Conservation (phyloP, 306 rosid species). For the Comarum palustre region DNA sequence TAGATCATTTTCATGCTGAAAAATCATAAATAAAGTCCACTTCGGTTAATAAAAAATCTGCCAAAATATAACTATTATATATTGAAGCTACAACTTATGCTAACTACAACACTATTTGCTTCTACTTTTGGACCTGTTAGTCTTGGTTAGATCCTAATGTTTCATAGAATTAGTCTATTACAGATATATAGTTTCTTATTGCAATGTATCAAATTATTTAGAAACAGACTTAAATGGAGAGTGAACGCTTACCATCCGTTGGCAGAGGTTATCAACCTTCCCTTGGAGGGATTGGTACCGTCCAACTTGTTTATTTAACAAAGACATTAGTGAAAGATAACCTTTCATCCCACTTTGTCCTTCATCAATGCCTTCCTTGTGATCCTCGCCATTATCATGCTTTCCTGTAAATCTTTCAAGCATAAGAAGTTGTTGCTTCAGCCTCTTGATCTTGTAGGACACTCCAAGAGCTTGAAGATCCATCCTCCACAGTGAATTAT, state of each 20-base stretch:
- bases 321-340: conserved; percentile 46
- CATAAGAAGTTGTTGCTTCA: conserved; percentile 80
- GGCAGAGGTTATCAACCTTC: conserved; percentile 73
- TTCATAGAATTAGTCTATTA: background rate
- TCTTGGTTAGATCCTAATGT: background rate
- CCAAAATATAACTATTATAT: background rate
- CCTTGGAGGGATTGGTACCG: conserved; percentile 83
- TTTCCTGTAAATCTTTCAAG: conserved; percentile 77
- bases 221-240: conserved; percentile 15
- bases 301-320: conserved; percentile 72
- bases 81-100: background rate
- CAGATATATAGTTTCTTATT: background rate
- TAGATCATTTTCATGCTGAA: conserved; percentile 67
- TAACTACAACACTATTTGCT: background rate
- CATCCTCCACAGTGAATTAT: conserved; percentile 61
- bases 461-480: conserved; percentile 91
- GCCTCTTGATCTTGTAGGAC: conserved; percentile 88
- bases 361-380: conserved; percentile 38
- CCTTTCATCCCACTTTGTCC: conserved; percentile 44
- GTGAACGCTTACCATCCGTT: conserved; percentile 66
- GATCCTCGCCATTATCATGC: conserved; percentile 44
- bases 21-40: conserved; percentile 20
- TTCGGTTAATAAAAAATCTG: background rate
- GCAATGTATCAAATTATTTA: background rate
- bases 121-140: background rate